Evolutionary conservation across 176 grass and related monocot species (phyloP).

Genomic region (Tuctoria greenei): DNA sequence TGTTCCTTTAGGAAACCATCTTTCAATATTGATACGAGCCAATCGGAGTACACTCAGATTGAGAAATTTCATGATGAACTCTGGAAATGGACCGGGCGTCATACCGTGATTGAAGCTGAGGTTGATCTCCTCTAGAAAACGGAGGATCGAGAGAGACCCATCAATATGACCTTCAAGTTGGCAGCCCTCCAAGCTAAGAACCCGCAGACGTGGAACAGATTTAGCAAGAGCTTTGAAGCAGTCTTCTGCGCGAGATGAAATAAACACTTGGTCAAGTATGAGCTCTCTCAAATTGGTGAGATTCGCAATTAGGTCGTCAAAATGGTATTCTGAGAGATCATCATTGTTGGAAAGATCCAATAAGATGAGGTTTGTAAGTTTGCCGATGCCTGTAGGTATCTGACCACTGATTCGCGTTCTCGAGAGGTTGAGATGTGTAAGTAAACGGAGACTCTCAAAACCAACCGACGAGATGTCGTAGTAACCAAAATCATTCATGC

Average conservation of each 20-base stretch:
- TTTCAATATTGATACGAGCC: constrained; percentile 15
- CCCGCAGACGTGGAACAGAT: constrained; percentile 2
- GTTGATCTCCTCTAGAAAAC: constrained; percentile 2
- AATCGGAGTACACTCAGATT: constrained; percentile 27
- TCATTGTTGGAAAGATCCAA: too few species aligned
- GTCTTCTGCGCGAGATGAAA: not conserved
- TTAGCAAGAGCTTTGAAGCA: constrained; percentile 28
- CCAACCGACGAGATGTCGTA: not conserved
- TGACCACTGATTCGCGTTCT: constrained; percentile 21
- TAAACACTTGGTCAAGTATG: not conserved
- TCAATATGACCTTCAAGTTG: constrained; percentile 12
- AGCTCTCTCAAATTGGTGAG: constrained; percentile 41
- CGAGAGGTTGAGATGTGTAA: constrained; percentile 52
- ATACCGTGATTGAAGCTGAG: not conserved
- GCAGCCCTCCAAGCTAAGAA: constrained; percentile 26
- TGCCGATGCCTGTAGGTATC: constrained; percentile 42
- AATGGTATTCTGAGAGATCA: not conserved
- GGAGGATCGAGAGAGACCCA: constrained; percentile 1
- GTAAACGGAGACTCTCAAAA: constrained; percentile 33
- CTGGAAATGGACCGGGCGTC: not conserved
- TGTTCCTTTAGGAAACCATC: constrained; percentile 8
- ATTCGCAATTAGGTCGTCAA: constrained; percentile 12
- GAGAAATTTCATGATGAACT: constrained; percentile 18
- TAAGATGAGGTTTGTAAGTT: constrained; percentile 45
- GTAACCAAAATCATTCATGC: constrained; percentile 1